Evolutionary conservation across 495 filamentous ascomycete genomes (phyloP), one percentile per base, ranked within the genome.

Genomic region (Xylaria flabelliformis): DNA sequence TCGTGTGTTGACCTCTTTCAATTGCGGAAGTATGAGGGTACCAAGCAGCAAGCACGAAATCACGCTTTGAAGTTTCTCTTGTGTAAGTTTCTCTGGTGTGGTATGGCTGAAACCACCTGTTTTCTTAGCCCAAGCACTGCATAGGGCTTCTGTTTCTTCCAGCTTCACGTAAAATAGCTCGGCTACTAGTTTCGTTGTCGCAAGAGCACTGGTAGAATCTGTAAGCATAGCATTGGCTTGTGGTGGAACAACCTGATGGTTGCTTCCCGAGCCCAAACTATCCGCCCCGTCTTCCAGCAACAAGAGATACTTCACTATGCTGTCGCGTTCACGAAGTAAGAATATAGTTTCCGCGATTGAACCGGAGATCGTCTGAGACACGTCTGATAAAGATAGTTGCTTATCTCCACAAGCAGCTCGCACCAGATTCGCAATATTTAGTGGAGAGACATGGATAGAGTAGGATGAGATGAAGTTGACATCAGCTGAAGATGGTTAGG

Each of bases 111-210:
- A 74, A 9, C 81, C 80, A 41, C 86, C 85, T n/a, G 74, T 73
- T 32, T 80, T 80, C 55, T 77, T 83, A 53, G 79, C 80, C 86
- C 85, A 89, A 32, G 78, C 77, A 56, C 80, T 77, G 24, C 81
- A 76, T 56, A 87, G 53, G 17, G 74, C 74, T 39, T 69, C 78
- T 29, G 84, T 74, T 39, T 85, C 84, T 59, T 84, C 79, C 13
- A 86, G 71, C 70, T 87, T 87, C 7, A 84, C 80, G 39, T 77
- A 79, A 46, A 87, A 77, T 8, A 87, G 78, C 62, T 89, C 87
- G 9, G 87, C 74, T 41, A 85, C 80, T 19, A 87, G 76, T 53
- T 84, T 84, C 69, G 80, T 85, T 51, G 81, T 79, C 4, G 83
- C 77, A 61, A 85, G 79, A 12, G 82, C 79, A 68, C 81, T 80